Conservation (phyloP, 2,329 filamentous ascomycete species). For the Ophiosphaerella narmari region DNA sequence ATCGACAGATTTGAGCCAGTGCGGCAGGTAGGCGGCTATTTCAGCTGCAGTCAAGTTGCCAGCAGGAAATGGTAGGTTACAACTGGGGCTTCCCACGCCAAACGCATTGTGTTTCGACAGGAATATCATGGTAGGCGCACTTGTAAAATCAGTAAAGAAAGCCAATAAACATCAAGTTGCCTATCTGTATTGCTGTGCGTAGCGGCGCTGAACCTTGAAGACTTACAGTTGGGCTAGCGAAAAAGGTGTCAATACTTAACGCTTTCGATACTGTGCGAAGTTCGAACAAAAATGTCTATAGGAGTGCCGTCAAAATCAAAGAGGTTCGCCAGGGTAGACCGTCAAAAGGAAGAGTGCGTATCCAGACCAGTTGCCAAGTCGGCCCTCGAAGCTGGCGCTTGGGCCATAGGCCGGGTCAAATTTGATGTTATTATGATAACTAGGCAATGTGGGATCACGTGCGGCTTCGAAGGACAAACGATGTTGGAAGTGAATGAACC, state of each 20-base stretch:
- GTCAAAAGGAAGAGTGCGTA: too few species aligned
- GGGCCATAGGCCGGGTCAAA: slow-evolving; percentile 6
- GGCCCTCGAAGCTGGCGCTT: slow-evolving; percentile 4
- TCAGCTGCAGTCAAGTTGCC: slow-evolving; percentile 34
- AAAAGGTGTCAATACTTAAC: too few species aligned
- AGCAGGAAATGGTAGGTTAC: slow-evolving; percentile 27
- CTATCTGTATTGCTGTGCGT: too few species aligned
- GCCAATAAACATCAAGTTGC: too few species aligned
- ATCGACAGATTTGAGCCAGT: slow-evolving; percentile 31
- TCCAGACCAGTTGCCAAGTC: too few species aligned
- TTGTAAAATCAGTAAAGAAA: too few species aligned
- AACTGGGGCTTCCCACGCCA: slow-evolving; percentile 20
- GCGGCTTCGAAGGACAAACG: too few species aligned
- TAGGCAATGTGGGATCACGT: neutral
- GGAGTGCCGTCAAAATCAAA: too few species aligned
- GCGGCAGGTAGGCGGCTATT: slow-evolving; percentile 29
- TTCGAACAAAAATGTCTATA: neutral
- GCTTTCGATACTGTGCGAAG: neutral
- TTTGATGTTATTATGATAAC: slow-evolving; percentile 7
- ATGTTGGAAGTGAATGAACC: too few species aligned
- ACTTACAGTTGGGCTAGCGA: neutral
- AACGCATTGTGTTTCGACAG: slow-evolving; percentile 25
- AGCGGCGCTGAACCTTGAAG: neutral
- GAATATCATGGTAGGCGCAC: too few species aligned
- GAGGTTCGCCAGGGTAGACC: too few species aligned